Percentiles rank a stretch among this genome's conserved stretches.
Evolutionary conservation across 768 basidiomycete species (phyloP).

Genomic region (Lentinula guzmanii): DNA sequence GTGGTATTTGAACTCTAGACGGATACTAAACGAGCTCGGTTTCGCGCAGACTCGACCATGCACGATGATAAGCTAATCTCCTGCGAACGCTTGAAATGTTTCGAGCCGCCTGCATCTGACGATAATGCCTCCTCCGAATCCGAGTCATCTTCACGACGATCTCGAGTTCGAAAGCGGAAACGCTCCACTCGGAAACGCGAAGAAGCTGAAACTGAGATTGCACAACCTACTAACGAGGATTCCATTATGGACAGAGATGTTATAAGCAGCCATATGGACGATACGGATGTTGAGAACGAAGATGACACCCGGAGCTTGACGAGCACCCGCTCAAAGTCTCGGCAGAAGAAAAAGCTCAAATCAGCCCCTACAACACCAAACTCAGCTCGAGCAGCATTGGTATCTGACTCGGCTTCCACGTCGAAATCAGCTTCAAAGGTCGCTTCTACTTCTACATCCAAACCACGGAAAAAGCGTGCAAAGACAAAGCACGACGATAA

Average conservation of each 20-base stretch:
- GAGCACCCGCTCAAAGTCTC: constrained; percentile 11
- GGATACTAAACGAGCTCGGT: constrained; percentile 69
- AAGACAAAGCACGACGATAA: constrained; percentile 9
- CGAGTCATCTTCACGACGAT: constrained; percentile 15
- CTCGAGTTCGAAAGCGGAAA: constrained; percentile 2
- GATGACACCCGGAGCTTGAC: constrained; percentile 11
- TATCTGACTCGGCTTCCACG: background rate
- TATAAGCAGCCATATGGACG: background rate
- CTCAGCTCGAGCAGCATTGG: no score
- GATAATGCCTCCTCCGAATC: constrained; percentile 13
- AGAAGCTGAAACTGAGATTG: background rate
- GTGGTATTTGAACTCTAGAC: constrained; percentile 33
- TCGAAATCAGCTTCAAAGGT: background rate
- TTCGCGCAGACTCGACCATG: constrained; percentile 68
- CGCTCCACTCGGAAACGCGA: constrained; percentile 18
- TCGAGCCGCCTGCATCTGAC: constrained; percentile 26
- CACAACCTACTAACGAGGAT: background rate
- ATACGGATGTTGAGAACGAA: constrained; percentile 4
- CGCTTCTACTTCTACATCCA: constrained; percentile 4
- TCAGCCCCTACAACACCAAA: background rate
- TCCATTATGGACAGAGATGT: no score
- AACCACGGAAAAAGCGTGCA: constrained; percentile 12
- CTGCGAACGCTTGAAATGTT: constrained; percentile 54
- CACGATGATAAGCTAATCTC: constrained; percentile 63
- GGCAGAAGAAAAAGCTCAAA: constrained; percentile 1